These are phyloP conservation scores for Chaetomium globosum DNA, from an alignment of 2,329 filamentous ascomycete genomes.

Conservation along the genomic window DNA sequence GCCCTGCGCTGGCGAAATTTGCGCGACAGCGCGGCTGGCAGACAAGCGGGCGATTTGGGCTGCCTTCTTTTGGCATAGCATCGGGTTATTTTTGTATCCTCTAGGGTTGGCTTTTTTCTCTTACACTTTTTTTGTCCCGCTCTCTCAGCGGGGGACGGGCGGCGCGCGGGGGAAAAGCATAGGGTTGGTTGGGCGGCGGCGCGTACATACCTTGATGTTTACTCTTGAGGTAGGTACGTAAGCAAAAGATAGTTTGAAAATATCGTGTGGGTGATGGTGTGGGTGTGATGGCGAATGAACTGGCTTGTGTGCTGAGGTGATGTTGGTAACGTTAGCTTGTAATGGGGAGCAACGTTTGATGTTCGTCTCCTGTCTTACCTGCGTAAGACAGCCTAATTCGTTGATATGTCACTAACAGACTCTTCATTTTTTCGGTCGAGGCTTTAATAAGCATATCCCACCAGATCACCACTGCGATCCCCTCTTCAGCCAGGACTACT, in stretches of 20 bases:
- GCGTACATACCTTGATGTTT: not conserved
- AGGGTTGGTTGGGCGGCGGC: not conserved
- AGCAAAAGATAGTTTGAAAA: not conserved
- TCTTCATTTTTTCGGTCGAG: too few species aligned
- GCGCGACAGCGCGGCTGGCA: not conserved
- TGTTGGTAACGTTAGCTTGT: too few species aligned
- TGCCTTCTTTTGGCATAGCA: slow-evolving; percentile 15
- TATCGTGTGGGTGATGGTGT: not conserved
- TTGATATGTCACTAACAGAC: too few species aligned
- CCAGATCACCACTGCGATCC: too few species aligned
- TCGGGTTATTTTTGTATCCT: slow-evolving; percentile 23
- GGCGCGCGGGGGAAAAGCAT: slow-evolving; percentile 9
- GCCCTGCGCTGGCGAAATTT: not conserved
- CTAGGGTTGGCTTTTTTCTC: not conserved
- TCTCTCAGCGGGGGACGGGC: not conserved
- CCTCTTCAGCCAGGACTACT: too few species aligned
- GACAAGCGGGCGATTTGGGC: not conserved
- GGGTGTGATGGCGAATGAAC: too few species aligned
- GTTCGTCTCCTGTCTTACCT: too few species aligned
- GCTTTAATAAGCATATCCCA: too few species aligned
- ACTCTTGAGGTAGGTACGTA: not conserved
- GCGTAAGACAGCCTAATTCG: too few species aligned
- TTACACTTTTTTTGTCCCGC: not conserved
- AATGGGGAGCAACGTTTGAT: too few species aligned
- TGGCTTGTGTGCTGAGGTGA: too few species aligned